Conservation (phyloP, 2,329 filamentous ascomycete genomes). For the Clarireedia homoeocarpa region DNA sequence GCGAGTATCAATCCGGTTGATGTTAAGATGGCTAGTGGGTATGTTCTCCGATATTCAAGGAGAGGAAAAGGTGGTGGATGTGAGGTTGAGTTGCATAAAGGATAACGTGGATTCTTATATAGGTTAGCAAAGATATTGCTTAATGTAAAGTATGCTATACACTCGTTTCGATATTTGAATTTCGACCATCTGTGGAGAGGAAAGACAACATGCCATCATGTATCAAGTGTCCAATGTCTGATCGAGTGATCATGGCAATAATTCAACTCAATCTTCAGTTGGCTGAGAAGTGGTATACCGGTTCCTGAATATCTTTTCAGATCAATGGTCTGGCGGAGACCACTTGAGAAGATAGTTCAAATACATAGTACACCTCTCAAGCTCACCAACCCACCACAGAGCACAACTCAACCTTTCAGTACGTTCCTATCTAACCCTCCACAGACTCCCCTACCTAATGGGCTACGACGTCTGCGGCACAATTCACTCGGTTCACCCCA, state of each 20-base stretch:
- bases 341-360: not conserved
- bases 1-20: constrained; percentile 40
- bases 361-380: not conserved
- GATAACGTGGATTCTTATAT: not conserved
- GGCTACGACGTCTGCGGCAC: constrained; percentile 36
- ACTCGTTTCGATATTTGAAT: not conserved
- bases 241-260: too few relatives aligned
- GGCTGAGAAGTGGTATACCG: too few relatives aligned
- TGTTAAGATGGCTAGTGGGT: constrained; percentile 32
- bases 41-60: not conserved
- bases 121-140: not conserved
- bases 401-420: too few relatives aligned
- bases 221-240: too few relatives aligned
- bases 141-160: not conserved
- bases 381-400: too few relatives aligned
- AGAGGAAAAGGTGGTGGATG: not conserved
- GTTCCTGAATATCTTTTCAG: too few relatives aligned
- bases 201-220: not conserved
- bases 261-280: too few relatives aligned
- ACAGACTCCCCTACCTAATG: constrained; percentile 36
- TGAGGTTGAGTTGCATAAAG: not conserved
- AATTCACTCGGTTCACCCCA: constrained; percentile 31
- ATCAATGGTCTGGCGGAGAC: too few relatives aligned
- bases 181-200: not conserved
- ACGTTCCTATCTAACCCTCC: not conserved